Evolutionary conservation across 768 basidiomycete genomes (phyloP).

Genomic region (Floccularia luteovirens): DNA sequence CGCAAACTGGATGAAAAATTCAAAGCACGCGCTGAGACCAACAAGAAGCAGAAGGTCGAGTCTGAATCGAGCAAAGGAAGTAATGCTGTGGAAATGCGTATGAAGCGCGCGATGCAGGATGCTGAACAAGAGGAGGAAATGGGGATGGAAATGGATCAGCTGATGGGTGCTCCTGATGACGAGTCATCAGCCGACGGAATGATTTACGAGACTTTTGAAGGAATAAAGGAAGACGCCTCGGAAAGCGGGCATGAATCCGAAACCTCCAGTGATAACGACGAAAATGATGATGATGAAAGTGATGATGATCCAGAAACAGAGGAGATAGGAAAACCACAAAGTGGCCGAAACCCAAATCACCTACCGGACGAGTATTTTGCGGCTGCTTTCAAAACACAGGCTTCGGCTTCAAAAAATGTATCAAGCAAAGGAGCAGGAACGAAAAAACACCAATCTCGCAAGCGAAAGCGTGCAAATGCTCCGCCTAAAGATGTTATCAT

Average conservation of each 20-base stretch:
- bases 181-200: too few relatives aligned
- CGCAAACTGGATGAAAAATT: conserved; percentile 37
- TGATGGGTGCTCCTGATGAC: too few relatives aligned
- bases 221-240: conserved; percentile 14
- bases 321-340: conserved; percentile 12
- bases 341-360: conserved; percentile 31
- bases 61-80: too few relatives aligned
- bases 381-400: too few relatives aligned
- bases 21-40: conserved; percentile 36
- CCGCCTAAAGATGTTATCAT: conserved; percentile 46
- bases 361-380: conserved; percentile 62
- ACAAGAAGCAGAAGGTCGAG: conserved; percentile 10
- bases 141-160: conserved; percentile 8
- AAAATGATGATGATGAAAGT: conserved; percentile 14
- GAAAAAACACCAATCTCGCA: conserved; percentile 13
- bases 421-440: conserved; percentile 21
- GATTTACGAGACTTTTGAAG: too few relatives aligned
- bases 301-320: conserved; percentile 16
- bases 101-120: conserved; percentile 35
- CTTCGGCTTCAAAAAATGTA: too few relatives aligned
- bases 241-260: conserved; percentile 18
- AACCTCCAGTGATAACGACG: conserved; percentile 17
- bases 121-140: conserved; percentile 20
- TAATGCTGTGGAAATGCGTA: conserved; percentile 25
- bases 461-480: too few relatives aligned